A percentile compares a stretch with the other conserved stretches of the same genome.
Evolutionary conservation across 2,329 filamentous ascomycete species (phyloP).

Genomic region (Pseudopithomyces maydicus): DNA sequence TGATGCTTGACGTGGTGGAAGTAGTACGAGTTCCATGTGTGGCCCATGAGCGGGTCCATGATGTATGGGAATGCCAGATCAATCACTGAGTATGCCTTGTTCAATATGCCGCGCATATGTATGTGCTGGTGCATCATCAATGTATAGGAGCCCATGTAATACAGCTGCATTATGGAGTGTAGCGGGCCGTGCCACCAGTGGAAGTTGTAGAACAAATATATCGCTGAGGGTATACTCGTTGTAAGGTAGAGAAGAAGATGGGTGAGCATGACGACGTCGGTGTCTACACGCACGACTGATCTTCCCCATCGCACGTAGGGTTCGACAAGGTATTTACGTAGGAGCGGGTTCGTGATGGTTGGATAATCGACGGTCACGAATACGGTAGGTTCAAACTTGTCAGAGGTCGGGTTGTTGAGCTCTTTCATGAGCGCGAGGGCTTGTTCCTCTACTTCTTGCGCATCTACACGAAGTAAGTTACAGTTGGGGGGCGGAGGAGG

Average conservation of each 20-base stretch:
- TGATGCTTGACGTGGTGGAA: slow-evolving; percentile 89
- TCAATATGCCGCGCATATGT: slow-evolving; percentile 72
- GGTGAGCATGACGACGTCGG: slow-evolving; percentile 78
- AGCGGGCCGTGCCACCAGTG: slow-evolving; percentile 69
- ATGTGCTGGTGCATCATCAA: slow-evolving; percentile 87
- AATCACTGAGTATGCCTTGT: slow-evolving; percentile 59
- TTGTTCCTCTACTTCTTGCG: slow-evolving; percentile 35
- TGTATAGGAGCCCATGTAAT: slow-evolving; percentile 75
- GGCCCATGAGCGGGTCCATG: slow-evolving; percentile 76
- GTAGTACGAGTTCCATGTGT: slow-evolving; percentile 85
- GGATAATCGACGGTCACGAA: slow-evolving; percentile 59
- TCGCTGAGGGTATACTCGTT: slow-evolving; percentile 72
- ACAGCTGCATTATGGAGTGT: slow-evolving; percentile 69
- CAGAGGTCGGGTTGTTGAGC: slow-evolving; percentile 55
- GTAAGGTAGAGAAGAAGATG: slow-evolving; percentile 74
- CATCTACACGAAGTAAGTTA: slow-evolving; percentile 21
- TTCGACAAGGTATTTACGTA: slow-evolving; percentile 57
- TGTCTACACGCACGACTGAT: slow-evolving; percentile 65
- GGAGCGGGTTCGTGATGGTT: slow-evolving; percentile 44
- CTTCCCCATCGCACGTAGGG: slow-evolving; percentile 65
- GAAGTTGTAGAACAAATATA: slow-evolving; percentile 69
- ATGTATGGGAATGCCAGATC: slow-evolving; percentile 75
- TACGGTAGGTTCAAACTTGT: slow-evolving; percentile 61
- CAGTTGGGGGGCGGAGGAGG: not conserved
- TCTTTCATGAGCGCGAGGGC: slow-evolving; percentile 53